Evolutionary conservation across 202 grass and related monocot genomes (phyloP).

Genomic region (Carex arenaria): DNA sequence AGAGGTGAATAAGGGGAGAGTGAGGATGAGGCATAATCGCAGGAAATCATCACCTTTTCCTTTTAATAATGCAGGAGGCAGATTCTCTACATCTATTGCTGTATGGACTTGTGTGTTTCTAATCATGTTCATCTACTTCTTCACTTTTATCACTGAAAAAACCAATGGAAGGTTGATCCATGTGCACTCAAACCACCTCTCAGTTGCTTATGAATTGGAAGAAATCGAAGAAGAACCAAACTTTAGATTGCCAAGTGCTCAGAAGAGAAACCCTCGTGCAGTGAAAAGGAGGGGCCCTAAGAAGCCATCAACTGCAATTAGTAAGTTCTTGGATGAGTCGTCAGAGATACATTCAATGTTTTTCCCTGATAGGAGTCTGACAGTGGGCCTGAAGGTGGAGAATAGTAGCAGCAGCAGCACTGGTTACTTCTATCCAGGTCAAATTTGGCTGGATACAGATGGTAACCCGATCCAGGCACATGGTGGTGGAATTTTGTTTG

Average conservation of each 20-base stretch:
- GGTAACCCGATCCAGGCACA: conserved; percentile 88
- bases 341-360: conserved; percentile 65
- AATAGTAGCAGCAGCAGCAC: conserved; percentile 34
- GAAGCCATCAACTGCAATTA: conserved; percentile 34
- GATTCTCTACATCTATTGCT: conserved; percentile 33
- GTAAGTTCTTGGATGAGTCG: conserved; percentile 74
- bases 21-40: conserved; percentile 65
- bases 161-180: conserved; percentile 20
- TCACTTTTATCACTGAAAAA: conserved; percentile 32
- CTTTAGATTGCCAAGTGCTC: conserved; percentile 47
- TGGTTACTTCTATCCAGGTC: conserved; percentile 54
- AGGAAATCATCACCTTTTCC: conserved; percentile 59
- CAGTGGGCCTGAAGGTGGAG: conserved; percentile 30
- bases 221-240: conserved; percentile 52
- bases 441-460: conserved; percentile 73
- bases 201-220: conserved; percentile 48
- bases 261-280: conserved; percentile 68
- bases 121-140: conserved; percentile 40
- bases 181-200: conserved; percentile 24
- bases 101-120: conserved; percentile 49
- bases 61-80: conserved; percentile 59
- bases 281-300: conserved; percentile 51
- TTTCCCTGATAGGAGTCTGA: conserved; percentile 46
- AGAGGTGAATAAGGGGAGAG: conserved; percentile 55
- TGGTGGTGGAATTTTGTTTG: conserved; percentile 74